Base-by-base conservation (phyloP, 2,329 filamentous ascomycete genomes). In the Colletotrichum lini region DNA sequence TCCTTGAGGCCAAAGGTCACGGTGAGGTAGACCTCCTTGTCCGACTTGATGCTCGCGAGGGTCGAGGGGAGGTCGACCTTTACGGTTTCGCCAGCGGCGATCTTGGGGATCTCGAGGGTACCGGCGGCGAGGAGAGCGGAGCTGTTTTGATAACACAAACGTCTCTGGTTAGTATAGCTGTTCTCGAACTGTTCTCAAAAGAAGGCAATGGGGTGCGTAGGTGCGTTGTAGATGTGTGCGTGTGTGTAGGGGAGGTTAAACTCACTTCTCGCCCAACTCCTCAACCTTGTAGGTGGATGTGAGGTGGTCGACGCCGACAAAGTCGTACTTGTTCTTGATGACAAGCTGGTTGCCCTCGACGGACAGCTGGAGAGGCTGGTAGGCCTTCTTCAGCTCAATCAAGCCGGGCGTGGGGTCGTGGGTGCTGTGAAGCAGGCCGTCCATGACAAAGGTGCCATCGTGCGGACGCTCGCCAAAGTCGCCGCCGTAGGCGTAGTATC, bases 391-490 rank as follows among this genome's bases (percentile, higher is more conserved):
- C 52, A 85, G 83, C 75, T 92, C 89, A 2, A 82, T 75, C 61
- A 92, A 75, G 0, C 89, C 89, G 2, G 88, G 89, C 0, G 85
- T 89, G 0, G 90, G 87, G 15, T 83, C 81, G 74, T 92, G 90
- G 18, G 83, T 80, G 60, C 85, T 87, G 74, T 83, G 83, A 35
- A 87, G 80, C 5, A 91, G 76, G 0, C 90, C 90, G 74, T 91
- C 90, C 86, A 91, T 89, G 70, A 91, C 88, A 73, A 91, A 92
- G 0, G 86, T 88, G 2, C 84, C 84, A 69, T 91, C 89, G 70
- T 91, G 89, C 0, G 89, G 90, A 2, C 81, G 77, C 69, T 92
- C 90, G 1, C 86, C 88, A 78, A 91, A 92, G 75, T 92, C 89
- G 12, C 89, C 89, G 2, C 89, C 90, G 59, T 90, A 91, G 1